Percentiles rank a stretch among this genome's conserved stretches.
Conservation (phyloP, 129 eudicot species). For the Ambrosia artemisiifolia region DNA sequence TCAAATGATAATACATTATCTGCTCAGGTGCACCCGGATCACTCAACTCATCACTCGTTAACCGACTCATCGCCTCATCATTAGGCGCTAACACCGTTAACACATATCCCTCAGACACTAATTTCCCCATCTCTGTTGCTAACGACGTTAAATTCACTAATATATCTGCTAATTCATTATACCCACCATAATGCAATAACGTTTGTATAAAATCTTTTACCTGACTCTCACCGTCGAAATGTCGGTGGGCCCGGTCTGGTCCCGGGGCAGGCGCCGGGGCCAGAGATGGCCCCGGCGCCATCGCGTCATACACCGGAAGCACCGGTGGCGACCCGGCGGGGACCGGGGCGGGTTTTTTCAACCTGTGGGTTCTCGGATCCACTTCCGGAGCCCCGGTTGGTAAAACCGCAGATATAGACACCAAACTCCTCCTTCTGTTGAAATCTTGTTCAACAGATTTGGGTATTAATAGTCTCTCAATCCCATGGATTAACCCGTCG, state of each 20-base stretch:
- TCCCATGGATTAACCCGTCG: constrained; percentile 7
- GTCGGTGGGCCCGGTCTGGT: constrained; percentile 72
- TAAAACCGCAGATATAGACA: constrained; percentile 50
- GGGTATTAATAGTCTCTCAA: constrained; percentile 54
- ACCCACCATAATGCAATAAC: constrained; percentile 73
- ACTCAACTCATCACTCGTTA: constrained; percentile 26
- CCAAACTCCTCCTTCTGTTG: constrained; percentile 55
- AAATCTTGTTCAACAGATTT: constrained; percentile 72
- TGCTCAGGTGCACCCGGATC: constrained; percentile 29
- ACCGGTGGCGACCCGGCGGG: constrained; percentile 4
- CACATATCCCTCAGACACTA: constrained; percentile 31
- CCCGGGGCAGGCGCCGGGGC: constrained; percentile 80
- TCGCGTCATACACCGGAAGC: constrained; percentile 5
- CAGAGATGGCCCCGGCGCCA: constrained; percentile 16
- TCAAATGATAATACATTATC: constrained; percentile 6
- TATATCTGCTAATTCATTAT: constrained; percentile 83
- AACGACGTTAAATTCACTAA: constrained; percentile 67
- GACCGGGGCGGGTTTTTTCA: not conserved
- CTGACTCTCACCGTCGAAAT: constrained; percentile 58
- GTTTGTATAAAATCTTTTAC: constrained; percentile 24
- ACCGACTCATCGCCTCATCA: constrained; percentile 26
- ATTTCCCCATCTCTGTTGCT: constrained; percentile 47
- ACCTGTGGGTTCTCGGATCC: constrained; percentile 4
- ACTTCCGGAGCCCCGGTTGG: constrained; percentile 1
- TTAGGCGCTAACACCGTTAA: constrained; percentile 60